Evolutionary conservation across 2,329 filamentous ascomycete genomes (phyloP).

Genomic region (Diaporthe ilicicola): DNA sequence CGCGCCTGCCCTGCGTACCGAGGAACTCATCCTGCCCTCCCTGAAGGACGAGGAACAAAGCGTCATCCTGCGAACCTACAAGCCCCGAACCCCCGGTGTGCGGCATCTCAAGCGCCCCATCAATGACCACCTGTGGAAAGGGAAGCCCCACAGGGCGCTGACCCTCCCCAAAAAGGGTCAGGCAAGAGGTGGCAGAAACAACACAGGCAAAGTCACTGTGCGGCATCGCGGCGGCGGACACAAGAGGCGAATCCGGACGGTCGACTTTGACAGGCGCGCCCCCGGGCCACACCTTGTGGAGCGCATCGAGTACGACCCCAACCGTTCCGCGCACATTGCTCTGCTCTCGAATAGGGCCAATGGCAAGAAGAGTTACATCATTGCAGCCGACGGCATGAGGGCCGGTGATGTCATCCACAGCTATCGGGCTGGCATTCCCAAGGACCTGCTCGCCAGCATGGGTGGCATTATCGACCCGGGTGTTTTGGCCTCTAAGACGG

Average conservation of each 20-base stretch:
- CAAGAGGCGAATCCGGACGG: slow-evolving; percentile 88
- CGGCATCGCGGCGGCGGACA: slow-evolving; percentile 92
- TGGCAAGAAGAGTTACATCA: slow-evolving; percentile 84
- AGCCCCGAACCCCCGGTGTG: slow-evolving; percentile 89
- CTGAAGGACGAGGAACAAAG: slow-evolving; percentile 44
- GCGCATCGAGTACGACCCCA: slow-evolving; percentile 95
- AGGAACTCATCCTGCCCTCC: slow-evolving; percentile 22
- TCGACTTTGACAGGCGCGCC: slow-evolving; percentile 84
- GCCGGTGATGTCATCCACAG: slow-evolving; percentile 92
- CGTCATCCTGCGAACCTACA: slow-evolving; percentile 81
- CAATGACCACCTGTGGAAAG: slow-evolving; percentile 98
- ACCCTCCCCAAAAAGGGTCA: slow-evolving; percentile 95
- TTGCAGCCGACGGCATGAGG: slow-evolving; percentile 93
- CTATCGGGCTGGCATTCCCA: slow-evolving; percentile 88
- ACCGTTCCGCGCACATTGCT: slow-evolving; percentile 91
- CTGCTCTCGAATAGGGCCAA: slow-evolving; percentile 80
- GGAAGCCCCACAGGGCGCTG: slow-evolving; percentile 80
- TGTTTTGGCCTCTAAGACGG: slow-evolving; percentile 93
- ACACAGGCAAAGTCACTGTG: slow-evolving; percentile 84
- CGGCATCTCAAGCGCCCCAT: slow-evolving; percentile 91
- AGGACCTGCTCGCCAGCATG: slow-evolving; percentile 88
- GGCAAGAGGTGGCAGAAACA: slow-evolving; percentile 91
- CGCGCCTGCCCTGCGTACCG: background rate
- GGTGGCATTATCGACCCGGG: slow-evolving; percentile 92
- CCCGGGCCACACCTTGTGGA: slow-evolving; percentile 89